Evolutionary conservation across 352 stramenopile species (phyloP).

Genomic region (Pythium dissotocum): DNA sequence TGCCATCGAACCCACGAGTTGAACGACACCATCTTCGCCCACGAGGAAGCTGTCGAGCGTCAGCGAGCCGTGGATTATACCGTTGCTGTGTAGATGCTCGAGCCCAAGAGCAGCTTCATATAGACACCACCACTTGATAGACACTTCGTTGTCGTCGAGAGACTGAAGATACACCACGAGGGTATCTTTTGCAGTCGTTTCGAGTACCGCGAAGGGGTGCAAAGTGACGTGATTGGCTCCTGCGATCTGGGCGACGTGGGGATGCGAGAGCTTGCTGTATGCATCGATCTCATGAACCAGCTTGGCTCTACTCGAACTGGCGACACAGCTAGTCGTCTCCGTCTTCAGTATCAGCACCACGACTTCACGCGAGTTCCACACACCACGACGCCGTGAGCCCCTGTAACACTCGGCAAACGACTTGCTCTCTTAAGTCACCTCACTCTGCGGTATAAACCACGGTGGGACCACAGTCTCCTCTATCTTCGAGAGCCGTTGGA

Average conservation of each 20-base stretch:
- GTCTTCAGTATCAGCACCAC: conserved; percentile 34
- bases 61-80: conserved; percentile 74
- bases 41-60: conserved; percentile 51
- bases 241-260: conserved; percentile 31
- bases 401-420: not conserved
- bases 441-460: not conserved
- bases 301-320: not conserved
- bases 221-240: conserved; percentile 33
- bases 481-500: not conserved
- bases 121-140: conserved; percentile 24
- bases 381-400: not conserved
- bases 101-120: conserved; percentile 42
- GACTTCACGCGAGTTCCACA: conserved; percentile 26
- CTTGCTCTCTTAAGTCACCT: not conserved
- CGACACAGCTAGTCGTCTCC: too few species aligned
- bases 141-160: not conserved
- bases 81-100: conserved; percentile 44
- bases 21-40: conserved; percentile 26
- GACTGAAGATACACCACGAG: conserved; percentile 2
- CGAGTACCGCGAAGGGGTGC: conserved; percentile 28
- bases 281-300: conserved; percentile 26
- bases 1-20: conserved; percentile 31
- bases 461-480: not conserved
- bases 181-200: conserved; percentile 26
- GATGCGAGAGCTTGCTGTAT: conserved; percentile 30